phyloP scores from a whole-genome alignment of 2,329 filamentous ascomycete genomes.

The Colletotrichum euphorbiae region DNA sequence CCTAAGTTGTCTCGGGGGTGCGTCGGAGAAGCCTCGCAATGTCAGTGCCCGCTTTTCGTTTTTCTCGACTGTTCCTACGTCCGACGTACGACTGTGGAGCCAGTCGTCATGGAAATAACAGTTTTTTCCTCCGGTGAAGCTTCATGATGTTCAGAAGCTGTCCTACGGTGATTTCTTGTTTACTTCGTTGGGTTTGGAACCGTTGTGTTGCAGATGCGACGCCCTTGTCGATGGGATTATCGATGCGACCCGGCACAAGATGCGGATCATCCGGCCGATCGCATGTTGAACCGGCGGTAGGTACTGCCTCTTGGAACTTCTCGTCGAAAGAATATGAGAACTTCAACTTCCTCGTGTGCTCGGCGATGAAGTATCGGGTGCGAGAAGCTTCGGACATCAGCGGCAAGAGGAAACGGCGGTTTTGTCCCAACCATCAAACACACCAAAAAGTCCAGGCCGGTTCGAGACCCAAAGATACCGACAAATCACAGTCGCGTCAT shows the following conservation, averaged over 20 bases:
- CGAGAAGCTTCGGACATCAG: conserved; percentile 19
- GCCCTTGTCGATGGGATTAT: neutral
- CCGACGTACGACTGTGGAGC: conserved; percentile 33
- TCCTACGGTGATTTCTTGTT: neutral
- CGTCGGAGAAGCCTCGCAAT: conserved; percentile 37
- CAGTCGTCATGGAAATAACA: conserved; percentile 20
- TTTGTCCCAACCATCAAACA: conserved; percentile 2
- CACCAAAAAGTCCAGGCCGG: conserved; percentile 9
- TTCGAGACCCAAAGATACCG: conserved; percentile 19
- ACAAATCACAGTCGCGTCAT: conserved; percentile 31
- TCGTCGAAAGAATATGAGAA: neutral
- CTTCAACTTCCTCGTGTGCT: neutral
- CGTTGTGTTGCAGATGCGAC: conserved; percentile 9
- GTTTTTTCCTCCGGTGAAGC: conserved; percentile 1
- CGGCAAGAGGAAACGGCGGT: conserved; percentile 17
- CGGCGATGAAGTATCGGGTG: conserved; percentile 7
- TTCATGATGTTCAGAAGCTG: neutral
- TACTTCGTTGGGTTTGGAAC: neutral
- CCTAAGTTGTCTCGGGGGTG: conserved; percentile 32
- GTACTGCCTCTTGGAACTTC: neutral
- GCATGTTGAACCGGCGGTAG: neutral
- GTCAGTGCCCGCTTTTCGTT: conserved; percentile 33
- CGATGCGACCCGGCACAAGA: neutral
- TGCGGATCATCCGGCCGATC: conserved; percentile 21
- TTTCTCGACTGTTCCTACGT: conserved; percentile 12